Conservation (phyloP, 176 grass and related monocot genomes). For the Paspalum notatum region DNA sequence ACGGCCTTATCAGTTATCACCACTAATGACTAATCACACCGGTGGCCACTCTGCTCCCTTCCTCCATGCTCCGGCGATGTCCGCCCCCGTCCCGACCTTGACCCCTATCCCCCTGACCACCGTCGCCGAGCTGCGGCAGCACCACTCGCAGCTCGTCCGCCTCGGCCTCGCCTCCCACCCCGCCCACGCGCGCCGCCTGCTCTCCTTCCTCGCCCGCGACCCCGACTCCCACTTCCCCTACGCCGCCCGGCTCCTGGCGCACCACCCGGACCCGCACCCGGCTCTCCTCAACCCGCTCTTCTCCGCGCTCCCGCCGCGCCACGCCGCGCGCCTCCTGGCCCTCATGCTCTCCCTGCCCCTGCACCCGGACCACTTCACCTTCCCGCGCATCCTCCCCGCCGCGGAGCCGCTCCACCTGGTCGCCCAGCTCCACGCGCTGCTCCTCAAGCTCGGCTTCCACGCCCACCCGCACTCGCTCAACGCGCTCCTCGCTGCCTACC, state of each 20-base stretch:
- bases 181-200: slow-evolving; percentile 47
- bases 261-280: slow-evolving; percentile 66
- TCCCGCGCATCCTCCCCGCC: slow-evolving; percentile 57
- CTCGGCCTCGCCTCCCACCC: slow-evolving; percentile 60
- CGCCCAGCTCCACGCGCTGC: slow-evolving; percentile 68
- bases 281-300: slow-evolving; percentile 76
- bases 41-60: neutral
- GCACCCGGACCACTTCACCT: slow-evolving; percentile 59
- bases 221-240: slow-evolving; percentile 50
- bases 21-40: too few relatives aligned
- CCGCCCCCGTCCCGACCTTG: neutral
- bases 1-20: neutral
- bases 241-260: slow-evolving; percentile 56
- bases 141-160: slow-evolving; percentile 68
- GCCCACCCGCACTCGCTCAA: slow-evolving; percentile 63
- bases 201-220: slow-evolving; percentile 66
- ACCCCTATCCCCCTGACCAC: slow-evolving; percentile 50
- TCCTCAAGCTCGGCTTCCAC: slow-evolving; percentile 70
- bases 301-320: slow-evolving; percentile 45
- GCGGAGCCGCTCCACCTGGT: slow-evolving; percentile 49
- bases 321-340: slow-evolving; percentile 37
- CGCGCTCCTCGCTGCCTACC: slow-evolving; percentile 67
- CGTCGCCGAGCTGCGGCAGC: slow-evolving; percentile 59
- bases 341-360: slow-evolving; percentile 56
- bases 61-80: slow-evolving; percentile 29